Evolutionary conservation across 768 basidiomycete species (phyloP).

Genomic region (Auriscalpium vulgare): DNA sequence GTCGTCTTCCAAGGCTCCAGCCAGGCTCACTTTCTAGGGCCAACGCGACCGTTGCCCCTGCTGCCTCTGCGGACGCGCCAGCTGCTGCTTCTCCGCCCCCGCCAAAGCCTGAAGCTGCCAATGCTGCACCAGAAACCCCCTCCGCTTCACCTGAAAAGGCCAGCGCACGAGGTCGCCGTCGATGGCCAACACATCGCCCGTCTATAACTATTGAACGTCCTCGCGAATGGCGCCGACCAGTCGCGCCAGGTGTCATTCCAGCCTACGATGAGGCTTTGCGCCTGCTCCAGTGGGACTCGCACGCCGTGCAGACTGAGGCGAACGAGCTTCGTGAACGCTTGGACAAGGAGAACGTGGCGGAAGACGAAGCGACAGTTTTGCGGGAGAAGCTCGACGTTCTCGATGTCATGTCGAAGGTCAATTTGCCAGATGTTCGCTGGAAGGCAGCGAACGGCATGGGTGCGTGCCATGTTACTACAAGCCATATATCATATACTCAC

Average conservation of each 20-base stretch:
- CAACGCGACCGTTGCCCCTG: constrained; percentile 7
- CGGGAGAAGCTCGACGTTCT: constrained; percentile 45
- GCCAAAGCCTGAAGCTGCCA: neutral
- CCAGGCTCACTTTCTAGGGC: constrained; percentile 5
- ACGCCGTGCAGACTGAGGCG: constrained; percentile 37
- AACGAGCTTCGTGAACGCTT: constrained; percentile 24
- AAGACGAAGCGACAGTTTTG: constrained; percentile 18
- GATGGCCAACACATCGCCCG: constrained; percentile 34
- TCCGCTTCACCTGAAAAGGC: neutral
- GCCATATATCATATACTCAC: too few species aligned
- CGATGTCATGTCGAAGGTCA: constrained; percentile 74
- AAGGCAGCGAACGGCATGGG: constrained; percentile 72
- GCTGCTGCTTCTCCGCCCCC: neutral
- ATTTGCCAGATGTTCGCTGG: constrained; percentile 81
- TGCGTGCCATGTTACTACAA: constrained; percentile 27
- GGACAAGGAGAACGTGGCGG: constrained; percentile 11
- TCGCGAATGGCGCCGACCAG: constrained; percentile 56
- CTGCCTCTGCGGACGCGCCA: neutral
- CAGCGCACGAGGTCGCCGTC: constrained; percentile 4
- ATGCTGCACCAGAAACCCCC: neutral
- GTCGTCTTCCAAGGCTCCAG: constrained; percentile 3
- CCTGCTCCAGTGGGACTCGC: constrained; percentile 57
- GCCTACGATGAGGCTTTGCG: constrained; percentile 83
- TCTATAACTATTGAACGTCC: constrained; percentile 43
- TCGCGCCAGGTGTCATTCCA: constrained; percentile 55